These are phyloP conservation scores for Dalbergia cultrata DNA, from an alignment of 306 rosid genomes.

Conservation along the genomic window DNA sequence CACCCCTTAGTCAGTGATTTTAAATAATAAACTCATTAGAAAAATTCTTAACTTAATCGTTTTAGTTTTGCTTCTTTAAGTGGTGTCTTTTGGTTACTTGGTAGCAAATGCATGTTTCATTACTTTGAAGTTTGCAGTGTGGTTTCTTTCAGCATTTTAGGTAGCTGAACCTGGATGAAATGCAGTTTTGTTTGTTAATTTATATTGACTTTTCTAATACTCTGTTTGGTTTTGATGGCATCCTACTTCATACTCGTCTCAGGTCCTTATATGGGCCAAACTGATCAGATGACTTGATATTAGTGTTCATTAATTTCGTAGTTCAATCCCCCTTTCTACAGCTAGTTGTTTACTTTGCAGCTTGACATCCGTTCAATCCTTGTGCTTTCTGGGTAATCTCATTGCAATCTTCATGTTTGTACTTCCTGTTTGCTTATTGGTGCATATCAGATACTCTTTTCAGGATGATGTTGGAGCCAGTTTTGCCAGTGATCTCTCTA, in stretches of 20 bases:
- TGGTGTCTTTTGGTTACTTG: not conserved
- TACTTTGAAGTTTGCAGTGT: constrained; percentile 18
- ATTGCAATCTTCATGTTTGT: constrained; percentile 51
- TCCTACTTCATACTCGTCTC: constrained; percentile 2
- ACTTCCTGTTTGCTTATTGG: constrained; percentile 58
- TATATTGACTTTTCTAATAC: constrained; percentile 9
- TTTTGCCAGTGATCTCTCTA: constrained; percentile 65
- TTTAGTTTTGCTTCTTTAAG: not conserved
- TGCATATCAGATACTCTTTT: constrained; percentile 72
- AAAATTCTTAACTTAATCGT: not conserved
- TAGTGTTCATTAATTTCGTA: constrained; percentile 9
- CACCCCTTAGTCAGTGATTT: not conserved
- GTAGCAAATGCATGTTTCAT: not conserved
- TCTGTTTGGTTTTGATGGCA: constrained; percentile 36
- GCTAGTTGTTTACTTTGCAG: constrained; percentile 45
- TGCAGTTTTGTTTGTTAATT: constrained; percentile 24
- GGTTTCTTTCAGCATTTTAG: constrained; percentile 29
- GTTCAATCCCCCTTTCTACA: constrained; percentile 30
- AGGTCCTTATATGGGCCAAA: constrained; percentile 22
- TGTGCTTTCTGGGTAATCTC: constrained; percentile 48
- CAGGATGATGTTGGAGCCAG: constrained; percentile 84
- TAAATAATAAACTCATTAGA: too few species aligned
- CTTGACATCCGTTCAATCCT: constrained; percentile 43
- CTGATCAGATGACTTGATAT: constrained; percentile 27
- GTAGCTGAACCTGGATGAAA: constrained; percentile 30